phyloP scores from a whole-genome alignment of 805 yeast genomes.

The Jamesozyma spencerorum region DNA sequence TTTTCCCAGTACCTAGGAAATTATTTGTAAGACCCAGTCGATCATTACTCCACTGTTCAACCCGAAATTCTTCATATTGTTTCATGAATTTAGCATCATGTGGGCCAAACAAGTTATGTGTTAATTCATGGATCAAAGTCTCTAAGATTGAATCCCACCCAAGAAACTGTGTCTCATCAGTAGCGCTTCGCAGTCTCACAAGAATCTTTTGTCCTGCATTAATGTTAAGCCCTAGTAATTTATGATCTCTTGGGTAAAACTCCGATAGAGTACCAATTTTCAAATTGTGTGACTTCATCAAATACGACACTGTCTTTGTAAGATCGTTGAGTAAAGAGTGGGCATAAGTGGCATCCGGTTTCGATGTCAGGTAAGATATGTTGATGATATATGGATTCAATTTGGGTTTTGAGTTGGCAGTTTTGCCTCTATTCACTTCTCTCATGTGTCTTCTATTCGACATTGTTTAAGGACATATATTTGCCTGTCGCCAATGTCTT shows the following conservation, averaged over 20 bases:
- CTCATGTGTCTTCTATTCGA: background rate
- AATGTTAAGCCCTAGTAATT: slow-evolving; percentile 72
- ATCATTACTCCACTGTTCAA: slow-evolving; percentile 35
- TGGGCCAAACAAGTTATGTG: slow-evolving; percentile 73
- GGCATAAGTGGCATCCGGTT: slow-evolving; percentile 5
- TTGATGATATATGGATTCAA: slow-evolving; percentile 7
- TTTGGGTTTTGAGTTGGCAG: slow-evolving; percentile 1
- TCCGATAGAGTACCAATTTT: slow-evolving; percentile 65
- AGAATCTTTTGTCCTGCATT: slow-evolving; percentile 67
- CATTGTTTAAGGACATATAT: no score
- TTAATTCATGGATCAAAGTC: slow-evolving; percentile 80
- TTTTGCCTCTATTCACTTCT: background rate
- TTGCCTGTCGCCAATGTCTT: background rate
- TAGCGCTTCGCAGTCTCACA: slow-evolving; percentile 56
- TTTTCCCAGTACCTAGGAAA: slow-evolving; percentile 26
- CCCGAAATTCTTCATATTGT: slow-evolving; percentile 51
- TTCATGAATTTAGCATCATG: slow-evolving; percentile 68
- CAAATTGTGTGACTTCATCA: slow-evolving; percentile 60
- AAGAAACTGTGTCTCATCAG: slow-evolving; percentile 43
- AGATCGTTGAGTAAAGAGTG: slow-evolving; percentile 33
- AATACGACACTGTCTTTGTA: slow-evolving; percentile 64
- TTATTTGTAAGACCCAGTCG: slow-evolving; percentile 24
- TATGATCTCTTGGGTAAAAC: slow-evolving; percentile 63
- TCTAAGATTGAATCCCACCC: slow-evolving; percentile 63
- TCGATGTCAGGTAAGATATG: slow-evolving; percentile 5